Evolutionary conservation across 2,329 filamentous ascomycete genomes (phyloP).

Genomic region (Madurella fahalii): DNA sequence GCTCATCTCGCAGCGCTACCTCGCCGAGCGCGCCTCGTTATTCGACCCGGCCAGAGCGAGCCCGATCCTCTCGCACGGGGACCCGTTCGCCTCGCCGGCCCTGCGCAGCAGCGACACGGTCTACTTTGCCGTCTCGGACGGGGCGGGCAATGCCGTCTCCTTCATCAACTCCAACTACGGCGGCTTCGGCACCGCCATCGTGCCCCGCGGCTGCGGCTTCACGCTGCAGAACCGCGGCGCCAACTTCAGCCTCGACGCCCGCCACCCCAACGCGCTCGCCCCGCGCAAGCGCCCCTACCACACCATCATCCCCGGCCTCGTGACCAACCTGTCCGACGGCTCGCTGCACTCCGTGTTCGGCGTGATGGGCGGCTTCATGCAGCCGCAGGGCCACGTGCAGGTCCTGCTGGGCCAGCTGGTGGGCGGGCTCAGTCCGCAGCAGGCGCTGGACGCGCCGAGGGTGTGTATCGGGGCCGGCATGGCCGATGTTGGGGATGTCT

Average conservation of each 20-base stretch:
- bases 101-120: conserved; percentile 87
- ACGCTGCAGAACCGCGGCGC: conserved; percentile 89
- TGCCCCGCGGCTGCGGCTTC: conserved; percentile 84
- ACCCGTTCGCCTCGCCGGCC: conserved; percentile 61
- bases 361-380: conserved; percentile 98
- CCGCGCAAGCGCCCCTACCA: conserved; percentile 90
- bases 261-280: conserved; percentile 75
- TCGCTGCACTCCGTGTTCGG: conserved; percentile 83
- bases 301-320: conserved; percentile 91
- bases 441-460: conserved; percentile 85
- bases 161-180: conserved; percentile 97
- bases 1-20: conserved; percentile 69
- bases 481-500: conserved; percentile 54
- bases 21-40: conserved; percentile 62
- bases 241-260: conserved; percentile 69
- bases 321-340: conserved; percentile 71
- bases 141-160: conserved; percentile 80
- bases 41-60: conserved; percentile 59
- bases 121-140: conserved; percentile 84
- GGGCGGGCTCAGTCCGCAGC: conserved; percentile 77
- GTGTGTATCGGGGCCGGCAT: conserved; percentile 78
- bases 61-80: conserved; percentile 61
- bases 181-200: conserved; percentile 82
- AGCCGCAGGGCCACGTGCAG: conserved; percentile 94
- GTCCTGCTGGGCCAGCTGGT: conserved; percentile 85